Percentiles rank a stretch among this genome's conserved stretches.
phyloP scores from a whole-genome alignment of 2,329 filamentous ascomycete species.

The Aspergillus luchuensis region DNA sequence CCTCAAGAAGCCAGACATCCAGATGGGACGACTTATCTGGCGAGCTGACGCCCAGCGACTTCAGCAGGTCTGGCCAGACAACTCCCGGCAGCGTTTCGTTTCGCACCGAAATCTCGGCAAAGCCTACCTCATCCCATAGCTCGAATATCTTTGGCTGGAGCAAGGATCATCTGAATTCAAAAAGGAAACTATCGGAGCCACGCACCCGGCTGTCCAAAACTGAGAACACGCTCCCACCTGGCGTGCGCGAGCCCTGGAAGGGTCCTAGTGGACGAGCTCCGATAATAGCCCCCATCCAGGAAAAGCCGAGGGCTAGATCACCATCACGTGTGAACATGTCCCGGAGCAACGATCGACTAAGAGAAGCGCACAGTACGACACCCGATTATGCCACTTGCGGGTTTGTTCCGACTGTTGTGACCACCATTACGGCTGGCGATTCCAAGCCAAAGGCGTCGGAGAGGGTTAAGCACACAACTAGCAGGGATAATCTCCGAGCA shows the following conservation, averaged over 20 bases:
- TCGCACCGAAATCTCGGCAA: constrained; percentile 27
- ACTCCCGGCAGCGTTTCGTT: constrained; percentile 50
- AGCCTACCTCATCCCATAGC: constrained; percentile 29
- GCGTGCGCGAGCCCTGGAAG: constrained; percentile 61
- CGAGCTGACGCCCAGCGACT: constrained; percentile 61
- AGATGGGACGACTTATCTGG: constrained; percentile 68
- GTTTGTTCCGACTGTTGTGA: constrained; percentile 34
- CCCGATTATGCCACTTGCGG: constrained; percentile 30
- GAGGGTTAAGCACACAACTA: constrained; percentile 19
- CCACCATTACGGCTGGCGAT: constrained; percentile 36
- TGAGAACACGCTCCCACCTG: constrained; percentile 44
- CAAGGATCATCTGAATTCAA: constrained; percentile 43
- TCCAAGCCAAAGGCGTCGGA: constrained; percentile 14
- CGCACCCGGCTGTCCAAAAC: constrained; percentile 43
- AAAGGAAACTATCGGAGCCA: constrained; percentile 36
- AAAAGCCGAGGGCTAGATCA: constrained; percentile 60
- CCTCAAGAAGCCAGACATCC: constrained; percentile 18
- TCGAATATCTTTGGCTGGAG: constrained; percentile 35
- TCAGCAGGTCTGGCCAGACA: constrained; percentile 59
- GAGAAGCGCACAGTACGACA: constrained; percentile 29
- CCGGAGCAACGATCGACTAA: constrained; percentile 23
- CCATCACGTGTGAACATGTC: constrained; percentile 50
- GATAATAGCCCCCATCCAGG: constrained; percentile 65
- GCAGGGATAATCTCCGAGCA: constrained; percentile 39
- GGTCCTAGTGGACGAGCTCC: constrained; percentile 69